phyloP scores from a whole-genome alignment of 164 flowering plant species.

The Paratinospora sagittata region DNA sequence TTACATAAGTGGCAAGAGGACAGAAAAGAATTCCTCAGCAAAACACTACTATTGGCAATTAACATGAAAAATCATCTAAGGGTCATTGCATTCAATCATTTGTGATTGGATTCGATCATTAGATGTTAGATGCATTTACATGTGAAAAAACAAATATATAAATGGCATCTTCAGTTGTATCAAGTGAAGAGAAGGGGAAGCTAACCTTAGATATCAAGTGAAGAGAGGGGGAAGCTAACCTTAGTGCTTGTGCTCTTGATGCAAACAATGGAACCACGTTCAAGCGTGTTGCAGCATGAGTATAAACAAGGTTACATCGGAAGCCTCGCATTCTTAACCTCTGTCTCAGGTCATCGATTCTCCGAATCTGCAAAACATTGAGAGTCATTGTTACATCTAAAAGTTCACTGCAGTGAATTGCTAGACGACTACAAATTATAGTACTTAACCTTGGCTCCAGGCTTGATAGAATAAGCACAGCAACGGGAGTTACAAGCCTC shows the following conservation, averaged over 20 bases:
- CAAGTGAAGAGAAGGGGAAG: not conserved
- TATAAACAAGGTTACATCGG: conserved; percentile 65
- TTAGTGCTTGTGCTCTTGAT: conserved; percentile 66
- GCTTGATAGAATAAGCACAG: conserved; percentile 50
- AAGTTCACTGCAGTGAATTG: not conserved
- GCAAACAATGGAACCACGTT: conserved; percentile 70
- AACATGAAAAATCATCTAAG: too few species aligned
- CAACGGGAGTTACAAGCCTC: conserved; percentile 42
- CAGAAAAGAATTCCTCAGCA: too few species aligned
- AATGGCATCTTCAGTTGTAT: not conserved
- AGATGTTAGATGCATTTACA: too few species aligned
- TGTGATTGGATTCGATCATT: too few species aligned
- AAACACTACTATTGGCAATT: too few species aligned
- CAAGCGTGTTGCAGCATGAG: conserved; percentile 53
- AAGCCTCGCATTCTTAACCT: conserved; percentile 78
- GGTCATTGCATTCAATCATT: too few species aligned
- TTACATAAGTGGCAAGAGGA: too few species aligned
- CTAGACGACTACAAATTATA: not conserved
- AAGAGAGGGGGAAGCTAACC: conserved; percentile 41
- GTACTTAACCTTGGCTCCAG: conserved; percentile 50
- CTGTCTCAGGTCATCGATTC: conserved; percentile 49
- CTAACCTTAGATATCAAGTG: too few species aligned
- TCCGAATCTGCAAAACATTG: conserved; percentile 34
- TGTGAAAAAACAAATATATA: too few species aligned
- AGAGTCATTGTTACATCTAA: not conserved